Evolutionary conservation across 306 rosid species (phyloP).

Genomic region (Prunus kanzakura): DNA sequence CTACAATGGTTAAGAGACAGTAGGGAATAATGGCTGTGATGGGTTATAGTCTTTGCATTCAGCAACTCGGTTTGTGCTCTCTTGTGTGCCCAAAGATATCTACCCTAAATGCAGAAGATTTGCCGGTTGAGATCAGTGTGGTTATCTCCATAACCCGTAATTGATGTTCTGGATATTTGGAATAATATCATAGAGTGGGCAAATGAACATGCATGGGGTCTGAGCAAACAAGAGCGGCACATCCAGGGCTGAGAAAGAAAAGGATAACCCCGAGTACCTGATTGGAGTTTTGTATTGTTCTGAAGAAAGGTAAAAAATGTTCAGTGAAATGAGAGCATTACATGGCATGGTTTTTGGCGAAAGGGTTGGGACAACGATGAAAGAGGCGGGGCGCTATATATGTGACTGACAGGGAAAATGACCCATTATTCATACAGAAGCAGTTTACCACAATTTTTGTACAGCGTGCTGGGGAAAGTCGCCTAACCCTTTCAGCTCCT

Average conservation of each 20-base stretch:
- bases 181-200: conserved; percentile 41
- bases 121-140: conserved; percentile 38
- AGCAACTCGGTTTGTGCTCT: conserved; percentile 83
- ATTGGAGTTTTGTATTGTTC: conserved; percentile 66
- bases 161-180: conserved; percentile 37
- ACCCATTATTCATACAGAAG: conserved; percentile 32
- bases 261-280: conserved; percentile 70
- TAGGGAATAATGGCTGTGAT: conserved; percentile 53
- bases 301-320: conserved; percentile 45
- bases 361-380: conserved; percentile 53
- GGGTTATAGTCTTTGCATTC: conserved; percentile 94
- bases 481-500: conserved; percentile 75
- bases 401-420: conserved; percentile 35
- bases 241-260: conserved; percentile 72
- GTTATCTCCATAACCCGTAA: conserved; percentile 35
- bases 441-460: conserved; percentile 43
- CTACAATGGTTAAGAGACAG: conserved; percentile 68
- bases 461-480: conserved; percentile 59
- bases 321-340: conserved; percentile 42
- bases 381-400: conserved; percentile 23
- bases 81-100: conserved; percentile 55
- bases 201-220: conserved; percentile 42
- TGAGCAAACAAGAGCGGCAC: conserved; percentile 51
- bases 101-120: conserved; percentile 49
- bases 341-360: conserved; percentile 75